These are phyloP conservation scores for Eimeria praecox DNA, from an alignment of 169 alveolate genomes.

Conservation along the genomic window DNA sequence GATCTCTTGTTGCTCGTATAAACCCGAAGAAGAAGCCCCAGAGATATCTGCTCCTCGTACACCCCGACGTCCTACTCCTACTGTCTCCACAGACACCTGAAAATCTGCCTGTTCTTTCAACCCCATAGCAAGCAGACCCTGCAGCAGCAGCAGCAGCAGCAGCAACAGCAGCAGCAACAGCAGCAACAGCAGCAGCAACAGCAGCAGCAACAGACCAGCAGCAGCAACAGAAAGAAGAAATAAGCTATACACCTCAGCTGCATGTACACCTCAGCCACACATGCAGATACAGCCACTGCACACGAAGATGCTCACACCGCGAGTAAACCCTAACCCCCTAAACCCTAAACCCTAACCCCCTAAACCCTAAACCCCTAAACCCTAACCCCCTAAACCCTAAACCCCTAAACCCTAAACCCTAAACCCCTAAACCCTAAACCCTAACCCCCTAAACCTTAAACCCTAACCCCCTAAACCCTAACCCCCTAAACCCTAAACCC, in stretches of 20 bases:
- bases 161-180: conserved; percentile 50
- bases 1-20: conserved; percentile 23
- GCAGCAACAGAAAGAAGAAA: background rate
- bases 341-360: too few relatives aligned
- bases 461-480: background rate
- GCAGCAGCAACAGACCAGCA: background rate
- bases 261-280: conserved; percentile 80
- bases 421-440: too few relatives aligned
- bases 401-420: too few relatives aligned
- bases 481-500: background rate
- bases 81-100: conserved; percentile 42
- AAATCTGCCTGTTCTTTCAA: conserved; percentile 80
- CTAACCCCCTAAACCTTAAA: background rate
- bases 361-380: too few relatives aligned
- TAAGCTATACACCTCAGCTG: background rate
- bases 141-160: conserved; percentile 54
- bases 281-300: too few relatives aligned
- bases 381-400: too few relatives aligned
- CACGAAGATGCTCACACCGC: too few relatives aligned
- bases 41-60: background rate
- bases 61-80: background rate
- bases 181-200: background rate
- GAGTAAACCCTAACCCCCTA: conserved; percentile 99
- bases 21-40: conserved; percentile 12
- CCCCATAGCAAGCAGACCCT: conserved; percentile 82